These are phyloP conservation scores for Tetrastigma voinierianum DNA, from an alignment of 164 flowering plant genomes.

Conservation along the genomic window DNA sequence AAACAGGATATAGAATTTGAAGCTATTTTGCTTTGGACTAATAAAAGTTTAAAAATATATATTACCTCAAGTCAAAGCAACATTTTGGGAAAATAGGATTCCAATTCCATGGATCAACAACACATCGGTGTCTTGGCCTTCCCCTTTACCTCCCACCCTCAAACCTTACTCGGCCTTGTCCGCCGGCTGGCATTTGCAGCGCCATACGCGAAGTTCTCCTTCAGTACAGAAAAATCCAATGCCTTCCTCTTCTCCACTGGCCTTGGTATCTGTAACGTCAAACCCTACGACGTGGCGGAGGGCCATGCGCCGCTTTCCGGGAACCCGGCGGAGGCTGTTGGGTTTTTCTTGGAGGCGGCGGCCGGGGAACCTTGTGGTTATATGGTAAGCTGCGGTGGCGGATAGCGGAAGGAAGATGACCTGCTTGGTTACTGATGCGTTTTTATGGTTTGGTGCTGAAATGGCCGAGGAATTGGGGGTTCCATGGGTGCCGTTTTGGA, in stretches of 20 bases:
- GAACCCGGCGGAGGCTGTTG: conserved; percentile 2
- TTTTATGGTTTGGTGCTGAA: conserved; percentile 18
- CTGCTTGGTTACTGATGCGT: conserved; percentile 19
- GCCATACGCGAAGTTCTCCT: conserved; percentile 17
- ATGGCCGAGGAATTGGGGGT: conserved; percentile 20
- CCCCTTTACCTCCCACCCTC: conserved; percentile 27
- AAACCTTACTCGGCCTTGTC: conserved; percentile 17
- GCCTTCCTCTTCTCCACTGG: conserved; percentile 7
- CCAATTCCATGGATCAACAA: background rate
- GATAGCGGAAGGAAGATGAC: conserved; percentile 6
- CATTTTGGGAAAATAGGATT: no score
- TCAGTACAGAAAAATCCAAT: conserved; percentile 23
- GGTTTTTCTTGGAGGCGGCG: conserved; percentile 4
- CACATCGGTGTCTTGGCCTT: conserved; percentile 23
- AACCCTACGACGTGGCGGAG: conserved; percentile 20
- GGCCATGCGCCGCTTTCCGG: conserved; percentile 4
- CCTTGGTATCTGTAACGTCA: conserved; percentile 17
- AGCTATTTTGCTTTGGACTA: no score
- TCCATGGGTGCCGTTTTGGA: conserved; percentile 23
- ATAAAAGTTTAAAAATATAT: no score
- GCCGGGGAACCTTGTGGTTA: background rate
- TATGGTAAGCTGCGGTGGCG: conserved; percentile 11
- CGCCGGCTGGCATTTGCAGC: conserved; percentile 18
- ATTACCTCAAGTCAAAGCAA: no score
- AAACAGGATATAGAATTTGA: no score